Evolutionary conservation across 345 rosid species (phyloP).

Genomic region (Citrus glauca): DNA sequence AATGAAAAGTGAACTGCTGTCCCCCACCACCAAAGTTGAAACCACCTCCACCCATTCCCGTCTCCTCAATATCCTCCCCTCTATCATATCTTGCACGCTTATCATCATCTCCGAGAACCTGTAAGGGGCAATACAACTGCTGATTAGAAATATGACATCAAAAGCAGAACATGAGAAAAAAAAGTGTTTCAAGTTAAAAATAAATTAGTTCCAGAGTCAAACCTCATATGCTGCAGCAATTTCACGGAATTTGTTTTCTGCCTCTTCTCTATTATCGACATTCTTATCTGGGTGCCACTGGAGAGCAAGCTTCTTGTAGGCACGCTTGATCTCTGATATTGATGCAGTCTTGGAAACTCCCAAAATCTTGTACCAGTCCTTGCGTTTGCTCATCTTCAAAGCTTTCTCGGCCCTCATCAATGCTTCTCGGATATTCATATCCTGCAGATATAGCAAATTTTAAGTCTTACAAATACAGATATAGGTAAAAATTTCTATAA

Average conservation of each 20-base stretch:
- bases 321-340: constrained; percentile 78
- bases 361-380: constrained; percentile 94
- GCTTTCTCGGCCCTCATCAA: constrained; percentile 93
- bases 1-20: constrained; percentile 70
- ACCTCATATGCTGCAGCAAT: constrained; percentile 99
- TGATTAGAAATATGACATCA: not conserved
- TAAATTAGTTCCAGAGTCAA: not conserved
- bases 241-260: constrained; percentile 86
- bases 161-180: not conserved
- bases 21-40: constrained; percentile 87
- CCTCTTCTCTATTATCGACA: constrained; percentile 88
- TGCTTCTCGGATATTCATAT: constrained; percentile 72
- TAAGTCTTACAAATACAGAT: not conserved
- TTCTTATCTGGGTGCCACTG: constrained; percentile 99
- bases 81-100: constrained; percentile 83
- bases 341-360: constrained; percentile 83
- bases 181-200: not conserved
- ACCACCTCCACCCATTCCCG: constrained; percentile 82
- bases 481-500: not conserved
- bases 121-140: constrained; percentile 1
- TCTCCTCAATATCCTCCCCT: constrained; percentile 94
- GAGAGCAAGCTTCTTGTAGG: constrained; percentile 94
- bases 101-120: constrained; percentile 93
- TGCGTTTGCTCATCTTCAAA: constrained; percentile 89
- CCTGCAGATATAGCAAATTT: constrained; percentile 41